Percentiles rank a stretch among this genome's conserved stretches.
Conservation (phyloP, 164 flowering plant genomes). For the Hamamelis virginiana region DNA sequence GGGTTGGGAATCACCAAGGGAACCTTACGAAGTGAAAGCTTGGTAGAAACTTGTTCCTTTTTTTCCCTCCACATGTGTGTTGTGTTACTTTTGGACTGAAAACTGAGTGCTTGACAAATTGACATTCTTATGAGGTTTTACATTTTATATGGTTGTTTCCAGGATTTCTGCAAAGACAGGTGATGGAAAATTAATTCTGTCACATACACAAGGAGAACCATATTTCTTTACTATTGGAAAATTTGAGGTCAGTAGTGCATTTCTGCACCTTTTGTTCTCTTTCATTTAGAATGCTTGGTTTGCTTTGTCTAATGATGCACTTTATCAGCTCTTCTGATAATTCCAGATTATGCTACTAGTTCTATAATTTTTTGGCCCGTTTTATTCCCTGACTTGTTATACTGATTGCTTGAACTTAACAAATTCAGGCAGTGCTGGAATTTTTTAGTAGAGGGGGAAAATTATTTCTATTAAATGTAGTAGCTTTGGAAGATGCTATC, state of each 20-base stretch:
- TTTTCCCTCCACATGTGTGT: neutral
- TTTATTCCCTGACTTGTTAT: neutral
- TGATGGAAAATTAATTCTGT: slow-evolving; percentile 62
- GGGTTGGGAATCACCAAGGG: slow-evolving; percentile 98
- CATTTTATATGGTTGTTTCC: slow-evolving; percentile 15
- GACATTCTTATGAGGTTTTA: neutral
- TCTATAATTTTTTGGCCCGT: neutral
- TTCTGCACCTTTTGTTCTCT: neutral
- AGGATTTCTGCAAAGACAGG: slow-evolving; percentile 82
- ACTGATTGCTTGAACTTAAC: neutral
- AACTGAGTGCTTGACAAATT: neutral
- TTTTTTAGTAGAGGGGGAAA: neutral
- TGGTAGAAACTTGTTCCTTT: slow-evolving; percentile 42
- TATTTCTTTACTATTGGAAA: slow-evolving; percentile 87
- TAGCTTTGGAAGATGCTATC: neutral
- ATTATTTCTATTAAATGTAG: neutral
- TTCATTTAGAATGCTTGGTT: neutral
- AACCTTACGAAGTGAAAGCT: slow-evolving; percentile 92
- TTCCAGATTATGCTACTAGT: neutral
- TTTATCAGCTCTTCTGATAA: neutral
- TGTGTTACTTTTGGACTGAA: neutral
- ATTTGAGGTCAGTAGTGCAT: slow-evolving; percentile 61
- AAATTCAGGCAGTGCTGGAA: neutral
- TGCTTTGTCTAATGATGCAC: neutral
- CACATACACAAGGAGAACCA: slow-evolving; percentile 66